These are phyloP conservation scores for Apiospora rasikravindrae DNA, from an alignment of 2,329 filamentous ascomycete species.

Conservation along the genomic window DNA sequence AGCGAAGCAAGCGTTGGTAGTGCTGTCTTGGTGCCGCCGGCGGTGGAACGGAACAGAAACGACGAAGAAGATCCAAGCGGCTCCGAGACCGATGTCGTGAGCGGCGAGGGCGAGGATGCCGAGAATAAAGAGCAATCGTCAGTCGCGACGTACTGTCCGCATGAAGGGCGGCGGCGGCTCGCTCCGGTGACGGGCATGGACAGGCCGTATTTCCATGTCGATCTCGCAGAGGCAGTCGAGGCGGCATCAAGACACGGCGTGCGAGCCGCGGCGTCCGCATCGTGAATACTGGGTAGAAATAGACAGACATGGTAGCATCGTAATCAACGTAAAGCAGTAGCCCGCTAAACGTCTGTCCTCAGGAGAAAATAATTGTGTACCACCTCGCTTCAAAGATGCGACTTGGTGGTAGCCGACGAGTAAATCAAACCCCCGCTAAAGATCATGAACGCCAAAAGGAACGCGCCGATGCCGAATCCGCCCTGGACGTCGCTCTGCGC, in stretches of 20 bases:
- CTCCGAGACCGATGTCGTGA: constrained; percentile 28
- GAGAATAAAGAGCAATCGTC: background rate
- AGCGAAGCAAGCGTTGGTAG: background rate
- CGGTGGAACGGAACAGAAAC: constrained; percentile 1
- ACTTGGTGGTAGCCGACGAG: constrained; percentile 15
- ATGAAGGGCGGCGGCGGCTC: constrained; percentile 36
- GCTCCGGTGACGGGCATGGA: constrained; percentile 52
- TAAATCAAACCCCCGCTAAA: constrained; percentile 30
- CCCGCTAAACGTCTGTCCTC: constrained; percentile 22
- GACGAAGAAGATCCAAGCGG: constrained; percentile 29
- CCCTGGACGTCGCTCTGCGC: constrained; percentile 33
- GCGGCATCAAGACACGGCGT: constrained; percentile 32
- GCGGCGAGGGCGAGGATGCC: constrained; percentile 32
- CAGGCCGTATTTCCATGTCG: constrained; percentile 58
- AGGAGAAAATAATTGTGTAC: background rate
- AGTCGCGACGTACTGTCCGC: background rate
- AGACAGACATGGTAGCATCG: background rate
- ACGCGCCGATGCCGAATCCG: constrained; percentile 35
- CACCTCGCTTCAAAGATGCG: background rate
- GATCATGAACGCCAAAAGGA: constrained; percentile 32
- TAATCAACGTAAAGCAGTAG: no score
- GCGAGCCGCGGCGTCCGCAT: background rate
- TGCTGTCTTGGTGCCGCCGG: background rate
- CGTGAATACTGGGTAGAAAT: background rate
- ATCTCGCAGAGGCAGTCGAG: constrained; percentile 55